Base-by-base conservation (phyloP, 1,284 basidiomycete species). In the Ceratobasidium sp. region DNA sequence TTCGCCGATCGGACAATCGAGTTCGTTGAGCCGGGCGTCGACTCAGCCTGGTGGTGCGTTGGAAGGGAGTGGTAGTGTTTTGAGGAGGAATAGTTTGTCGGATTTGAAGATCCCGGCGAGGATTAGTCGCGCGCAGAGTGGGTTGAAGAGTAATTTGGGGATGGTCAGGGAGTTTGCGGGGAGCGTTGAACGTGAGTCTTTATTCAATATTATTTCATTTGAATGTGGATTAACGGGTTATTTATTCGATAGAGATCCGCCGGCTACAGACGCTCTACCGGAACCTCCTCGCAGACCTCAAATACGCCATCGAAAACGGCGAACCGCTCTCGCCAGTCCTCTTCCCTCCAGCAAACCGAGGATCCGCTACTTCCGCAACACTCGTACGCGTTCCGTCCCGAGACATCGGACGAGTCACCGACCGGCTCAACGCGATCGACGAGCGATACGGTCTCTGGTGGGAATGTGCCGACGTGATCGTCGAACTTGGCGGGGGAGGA, bases 391-490 rank as follows among this genome's bases (percentile, higher is more conserved):
- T 61, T 59, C 64, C 70, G 4, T 78, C 78, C 44, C 44, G 50
- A 23, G 64, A 68, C 79, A 78, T 62, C 28, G 76, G 15, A 61
- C 75, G 52, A 57, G 80, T 68, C 64, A 77, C 59, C 40, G 80
- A 68, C 68, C 79, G 70, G 38, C 84, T 83, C 69, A 81, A 78
- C 65, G 78, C 81, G 23, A 81, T 93, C 70, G 89, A 91, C 61
- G 83, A 86, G 66, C 89, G 90, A 81, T 92, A 91, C 82, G 88
- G 88, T 17, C 89, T 95, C 38, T 92, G 93, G 66, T 96, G 94
- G 94, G 95, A 96, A 82, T 96, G 95, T 83, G 95, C 94, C 0
- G 93, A 94, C 80, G 86, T 96, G 17, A 87, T 97, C 42, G 92
- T 96, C 78, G 93, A 96, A 82, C 87, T 96, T 3, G 94, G 92